Base-by-base conservation (phyloP, 2,329 filamentous ascomycete species). In the Xylariaceae sp. region DNA sequence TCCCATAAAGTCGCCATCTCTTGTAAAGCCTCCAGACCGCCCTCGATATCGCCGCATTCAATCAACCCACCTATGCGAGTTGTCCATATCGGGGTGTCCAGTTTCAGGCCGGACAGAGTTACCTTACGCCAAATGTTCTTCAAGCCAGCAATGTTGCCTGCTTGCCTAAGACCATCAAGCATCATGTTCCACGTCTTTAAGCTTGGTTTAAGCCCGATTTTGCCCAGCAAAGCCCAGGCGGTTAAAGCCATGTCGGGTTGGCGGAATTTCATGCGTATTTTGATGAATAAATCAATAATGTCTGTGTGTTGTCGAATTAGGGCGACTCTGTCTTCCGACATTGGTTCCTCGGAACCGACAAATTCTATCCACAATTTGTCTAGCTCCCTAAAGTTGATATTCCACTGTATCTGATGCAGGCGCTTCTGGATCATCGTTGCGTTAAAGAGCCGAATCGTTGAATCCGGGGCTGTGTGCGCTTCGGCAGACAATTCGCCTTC, bases 171-270 rank as follows among this genome's bases (percentile, higher is more conserved):
- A 1, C 88, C 88, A 52, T 81, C 77, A 60, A 94, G 80, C 80
- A 94, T 87, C 41, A 81, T 74, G 37, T 84, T 86, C 80, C 87
- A 94, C 0, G 88, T 86, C 61, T 74, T 78, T 51, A 86, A 63
- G 6, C 78, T 84, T 13, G 88, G 85, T 52, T 72, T 68, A 29
- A 86, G 66, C 1, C 79, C 81, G 48, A 79, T 47, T 49, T 58
- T 57, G 30, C 60, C 56, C 8, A 67, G n/a, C 7, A 61, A 39
- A 30, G 69, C 41, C 71, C 66, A 65, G 15, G 55, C 63, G 1
- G 18, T 19, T 26, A 69, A 53, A n/a, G 64, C 67, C 42, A 64
- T 60, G 5, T 66, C 59, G 5, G 66, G 61, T 26, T 65, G 57
- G 15, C 66, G 63, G 18, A 66, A 47, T 5, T 58, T 51, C 63